Evolutionary conservation across 2,329 filamentous ascomycete species (phyloP), one percentile per base, ranked within the genome.

Genomic region (Cytospora mali): DNA sequence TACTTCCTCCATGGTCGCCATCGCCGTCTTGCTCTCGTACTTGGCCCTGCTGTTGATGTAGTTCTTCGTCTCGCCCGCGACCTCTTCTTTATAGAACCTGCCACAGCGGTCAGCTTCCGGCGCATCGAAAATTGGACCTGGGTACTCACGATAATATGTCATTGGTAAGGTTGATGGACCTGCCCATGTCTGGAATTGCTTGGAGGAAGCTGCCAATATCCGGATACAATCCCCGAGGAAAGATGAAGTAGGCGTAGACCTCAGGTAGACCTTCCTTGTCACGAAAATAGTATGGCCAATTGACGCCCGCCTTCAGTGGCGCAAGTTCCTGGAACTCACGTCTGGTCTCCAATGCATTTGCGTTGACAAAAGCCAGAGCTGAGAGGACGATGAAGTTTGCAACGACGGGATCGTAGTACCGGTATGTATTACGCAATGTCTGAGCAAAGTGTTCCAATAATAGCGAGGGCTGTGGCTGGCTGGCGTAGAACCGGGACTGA

Each of bases 31-130:
- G 6, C 42, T 58, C 33, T 62, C 59, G 28, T 35, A 39, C 3
- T 29, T 33, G 5, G 70, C 68, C 55, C 66, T 66, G 33, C 66
- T 68, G 28, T 69, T 68, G 10, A 73, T 67, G 27, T 72, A 73
- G 55, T 73, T 73, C 14, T 66, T 55, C 2, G 50, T 61, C 29
- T 73, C 71, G 4, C 69, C 70, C 0, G 65, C 69, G 35, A 64
- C 64, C 39, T 73, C 71, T 53, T 73, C 71, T 10, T 73, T 73
- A 21, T 73, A 72, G 51, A 73, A 73, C 2, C 69, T 73, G 31
- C n/a, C 0, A 46, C 11, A 14, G 0, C 3, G 16, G 13, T 57
- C 27, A 57, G 59, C 18, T 50, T 29, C 16, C 1, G 3, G n/a
- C n/a, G n/a, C n/a, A n/a, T n/a, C n/a, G n/a, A n/a, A n/a, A n/a